A percentile compares a stretch with the other conserved stretches of the same genome.
These are phyloP conservation scores for Volvox carteri DNA, from an alignment of 163 green algal species.

Conservation along the genomic window DNA sequence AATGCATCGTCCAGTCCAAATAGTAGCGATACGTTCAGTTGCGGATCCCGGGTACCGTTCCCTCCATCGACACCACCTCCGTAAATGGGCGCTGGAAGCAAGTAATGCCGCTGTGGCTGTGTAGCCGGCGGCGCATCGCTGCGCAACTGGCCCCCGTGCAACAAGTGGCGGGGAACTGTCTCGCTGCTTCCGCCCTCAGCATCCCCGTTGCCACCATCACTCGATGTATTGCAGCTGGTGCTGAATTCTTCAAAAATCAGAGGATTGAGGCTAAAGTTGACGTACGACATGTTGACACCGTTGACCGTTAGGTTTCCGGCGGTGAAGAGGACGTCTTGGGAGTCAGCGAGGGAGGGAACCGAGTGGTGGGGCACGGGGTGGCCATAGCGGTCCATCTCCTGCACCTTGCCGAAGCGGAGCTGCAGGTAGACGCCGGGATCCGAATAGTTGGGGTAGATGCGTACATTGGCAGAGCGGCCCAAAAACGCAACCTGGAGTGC, in stretches of 20 bases:
- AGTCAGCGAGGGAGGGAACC: background rate
- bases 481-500: conserved; percentile 18
- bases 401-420: conserved; percentile 20
- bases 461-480: background rate
- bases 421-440: conserved; percentile 37
- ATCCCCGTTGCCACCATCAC: too few relatives aligned
- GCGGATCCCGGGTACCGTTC: too few relatives aligned
- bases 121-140: too few relatives aligned
- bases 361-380: background rate
- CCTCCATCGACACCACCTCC: too few relatives aligned
- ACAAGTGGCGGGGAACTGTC: too few relatives aligned
- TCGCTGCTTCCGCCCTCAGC: too few relatives aligned
- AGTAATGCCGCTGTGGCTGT: too few relatives aligned
- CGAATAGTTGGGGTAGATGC: conserved; percentile 39
- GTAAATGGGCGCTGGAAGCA: too few relatives aligned
- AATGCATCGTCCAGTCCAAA: conserved; percentile 19
- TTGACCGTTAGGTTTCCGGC: conserved; percentile 14
- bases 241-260: background rate
- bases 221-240: background rate
- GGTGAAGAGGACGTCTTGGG: background rate
- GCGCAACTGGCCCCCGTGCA: too few relatives aligned
- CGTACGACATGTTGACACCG: background rate
- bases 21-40: conserved; percentile 16
- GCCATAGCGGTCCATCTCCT: background rate
- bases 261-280: conserved; percentile 5